phyloP scores from a whole-genome alignment of 2,329 filamentous ascomycete genomes.

The Fusarium sp. region DNA sequence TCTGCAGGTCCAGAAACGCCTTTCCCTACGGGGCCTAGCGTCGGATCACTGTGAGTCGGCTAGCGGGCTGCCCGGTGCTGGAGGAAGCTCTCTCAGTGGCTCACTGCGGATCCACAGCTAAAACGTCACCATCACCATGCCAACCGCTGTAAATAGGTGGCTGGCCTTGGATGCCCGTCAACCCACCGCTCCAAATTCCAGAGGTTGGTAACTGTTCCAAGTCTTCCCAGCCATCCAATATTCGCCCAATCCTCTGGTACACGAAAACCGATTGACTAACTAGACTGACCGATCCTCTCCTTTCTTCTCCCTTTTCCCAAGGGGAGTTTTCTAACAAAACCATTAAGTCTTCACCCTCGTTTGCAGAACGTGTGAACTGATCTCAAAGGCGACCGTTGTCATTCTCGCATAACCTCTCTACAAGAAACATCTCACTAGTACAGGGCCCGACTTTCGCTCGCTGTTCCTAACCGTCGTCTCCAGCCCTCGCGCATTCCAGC shows the following conservation, averaged over 20 bases:
- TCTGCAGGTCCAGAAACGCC: slow-evolving; percentile 32
- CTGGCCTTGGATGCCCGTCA: slow-evolving; percentile 27
- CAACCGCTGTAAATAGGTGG: slow-evolving; percentile 45
- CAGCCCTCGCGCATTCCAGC: slow-evolving; percentile 36
- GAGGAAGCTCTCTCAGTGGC: slow-evolving; percentile 13
- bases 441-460: slow-evolving; percentile 42
- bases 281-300: slow-evolving; percentile 34
- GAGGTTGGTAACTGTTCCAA: slow-evolving; percentile 38
- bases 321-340: slow-evolving; percentile 33
- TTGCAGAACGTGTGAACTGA: slow-evolving; percentile 41
- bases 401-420: slow-evolving; percentile 14
- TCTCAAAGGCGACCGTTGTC: slow-evolving; percentile 22
- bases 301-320: slow-evolving; percentile 24
- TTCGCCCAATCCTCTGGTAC: slow-evolving; percentile 35
- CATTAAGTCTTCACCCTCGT: slow-evolving; percentile 38
- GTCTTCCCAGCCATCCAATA: slow-evolving; percentile 40
- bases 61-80: slow-evolving; percentile 40
- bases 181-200: slow-evolving; percentile 36
- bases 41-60: slow-evolving; percentile 2
- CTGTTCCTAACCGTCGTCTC: slow-evolving; percentile 37
- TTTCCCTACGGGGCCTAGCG: slow-evolving; percentile 16
- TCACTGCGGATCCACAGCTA: slow-evolving; percentile 18
- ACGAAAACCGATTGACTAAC: slow-evolving; percentile 27
- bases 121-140: slow-evolving; percentile 39
- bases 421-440: slow-evolving; percentile 39